phyloP scores from a whole-genome alignment of 768 basidiomycete genomes.

The Russula sp. region DNA sequence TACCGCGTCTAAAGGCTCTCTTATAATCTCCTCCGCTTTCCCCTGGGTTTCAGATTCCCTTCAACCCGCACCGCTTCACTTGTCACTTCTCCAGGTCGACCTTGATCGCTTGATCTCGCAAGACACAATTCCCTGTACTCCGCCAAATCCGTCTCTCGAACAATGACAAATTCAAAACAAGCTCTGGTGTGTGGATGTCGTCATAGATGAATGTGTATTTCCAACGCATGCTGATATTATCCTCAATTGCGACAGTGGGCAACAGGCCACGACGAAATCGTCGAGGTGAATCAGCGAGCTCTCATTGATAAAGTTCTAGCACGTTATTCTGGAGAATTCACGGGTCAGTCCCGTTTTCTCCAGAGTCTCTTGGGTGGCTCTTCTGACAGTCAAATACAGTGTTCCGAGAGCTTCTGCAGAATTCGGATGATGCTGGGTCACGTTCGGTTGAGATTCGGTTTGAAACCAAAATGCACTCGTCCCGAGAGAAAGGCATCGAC shows the following conservation, averaged over 20 bases:
- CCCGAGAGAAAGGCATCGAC: constrained; percentile 34
- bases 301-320: constrained; percentile 96
- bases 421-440: constrained; percentile 89
- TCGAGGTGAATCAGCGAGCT: constrained; percentile 94
- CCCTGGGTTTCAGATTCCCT: background rate
- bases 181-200: constrained; percentile 17
- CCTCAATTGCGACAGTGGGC: constrained; percentile 42
- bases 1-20: background rate
- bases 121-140: background rate
- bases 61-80: background rate
- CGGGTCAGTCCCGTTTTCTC: constrained; percentile 43
- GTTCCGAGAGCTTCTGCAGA: constrained; percentile 86
- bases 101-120: background rate
- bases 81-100: background rate
- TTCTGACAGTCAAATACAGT: constrained; percentile 38
- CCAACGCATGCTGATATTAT: background rate
- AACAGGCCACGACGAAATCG: constrained; percentile 71
- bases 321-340: constrained; percentile 92
- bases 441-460: constrained; percentile 76
- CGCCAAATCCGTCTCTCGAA: background rate
- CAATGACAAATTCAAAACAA: constrained; percentile 21
- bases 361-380: background rate
- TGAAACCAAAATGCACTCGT: constrained; percentile 55
- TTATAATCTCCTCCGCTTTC: background rate
- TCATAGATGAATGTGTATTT: background rate